Percentiles rank a stretch among this genome's conserved stretches.
Evolutionary conservation across 1,139 yeast genomes (phyloP).

Genomic region (Tardiomyces blankii): DNA sequence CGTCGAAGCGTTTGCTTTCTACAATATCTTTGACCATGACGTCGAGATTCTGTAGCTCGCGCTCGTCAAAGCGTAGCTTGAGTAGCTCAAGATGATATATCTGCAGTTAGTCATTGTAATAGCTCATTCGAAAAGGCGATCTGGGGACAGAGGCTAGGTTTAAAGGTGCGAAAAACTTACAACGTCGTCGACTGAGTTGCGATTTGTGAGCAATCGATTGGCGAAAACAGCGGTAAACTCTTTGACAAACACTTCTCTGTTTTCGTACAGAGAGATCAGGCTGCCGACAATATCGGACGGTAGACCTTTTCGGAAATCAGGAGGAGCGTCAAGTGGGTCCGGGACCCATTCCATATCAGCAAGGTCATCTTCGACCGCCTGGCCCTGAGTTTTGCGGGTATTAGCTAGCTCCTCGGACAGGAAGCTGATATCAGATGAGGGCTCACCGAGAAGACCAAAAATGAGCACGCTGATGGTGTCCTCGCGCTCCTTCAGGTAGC

Average conservation of each 20-base stretch:
- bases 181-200: slow-evolving; percentile 32
- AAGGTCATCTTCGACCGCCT: slow-evolving; percentile 26
- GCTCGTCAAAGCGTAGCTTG: slow-evolving; percentile 55
- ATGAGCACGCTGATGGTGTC: slow-evolving; percentile 68
- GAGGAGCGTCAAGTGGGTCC: slow-evolving; percentile 86
- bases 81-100: slow-evolving; percentile 37
- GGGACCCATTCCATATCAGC: slow-evolving; percentile 63
- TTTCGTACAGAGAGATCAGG: slow-evolving; percentile 64
- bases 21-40: slow-evolving; percentile 74
- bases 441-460: slow-evolving; percentile 54
- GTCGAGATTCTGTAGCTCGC: slow-evolving; percentile 56
- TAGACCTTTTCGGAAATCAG: slow-evolving; percentile 60
- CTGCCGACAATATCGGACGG: slow-evolving; percentile 62
- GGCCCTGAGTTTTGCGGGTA: slow-evolving; percentile 7
- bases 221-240: slow-evolving; percentile 66
- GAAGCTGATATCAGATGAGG: slow-evolving; percentile 19
- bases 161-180: slow-evolving; percentile 4
- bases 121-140: too few species aligned
- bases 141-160: too few species aligned
- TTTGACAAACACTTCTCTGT: slow-evolving; percentile 58
- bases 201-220: slow-evolving; percentile 37
- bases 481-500: slow-evolving; percentile 53
- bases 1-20: slow-evolving; percentile 21
- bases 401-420: slow-evolving; percentile 41
- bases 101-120: neutral